Evolutionary conservation across 345 rosid genomes (phyloP), one percentile per base, ranked within the genome.

Genomic region (Salix udensis): DNA sequence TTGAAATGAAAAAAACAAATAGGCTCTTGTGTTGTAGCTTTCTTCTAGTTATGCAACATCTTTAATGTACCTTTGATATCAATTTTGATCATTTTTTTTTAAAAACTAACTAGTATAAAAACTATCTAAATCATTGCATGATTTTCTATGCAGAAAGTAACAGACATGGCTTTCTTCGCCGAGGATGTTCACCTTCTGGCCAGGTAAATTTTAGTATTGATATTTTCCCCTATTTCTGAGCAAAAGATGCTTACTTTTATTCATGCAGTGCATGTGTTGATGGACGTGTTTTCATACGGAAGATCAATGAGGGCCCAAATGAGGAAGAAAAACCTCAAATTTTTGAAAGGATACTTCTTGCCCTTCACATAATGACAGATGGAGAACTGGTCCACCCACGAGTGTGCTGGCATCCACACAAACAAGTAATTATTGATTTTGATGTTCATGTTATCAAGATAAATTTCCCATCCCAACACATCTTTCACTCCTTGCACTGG

Each of bases 141-240:
- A 9, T 68, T 64, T 42, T 77, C 44, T 60, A 4, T 81, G 70
- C 89, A 96, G 99, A 88, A 91, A 79, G 91, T 93, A 66, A 86
- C 94, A 21, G 99, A 96, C 74, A 93, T 96, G 98, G 92, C 88
- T 65, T 96, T 96, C 87, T 96, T 91, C 67, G 96, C 94, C 5
- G 92, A 91, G 82, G 91, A 93, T 89, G 98, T 92, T 84, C 92
- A 96, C 84, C 89, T 93, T 72, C 83, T 96, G 83, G 99, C 98
- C 73, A 93, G 98, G 98, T 93, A 87, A 40, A 50, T 55, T 48
- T 74, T 60, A 77, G 65, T 55, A 14, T 34, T 50, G 37, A 55
- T 7, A 69, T 67, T 74, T 31, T 74, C 48, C 67, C 34, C 61
- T 68, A 24, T 53, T 67, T 77, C 14, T 42, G 55, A 55, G 28